phyloP scores from a whole-genome alignment of 2,329 filamentous ascomycete genomes.

The Dendryphion nanum region DNA sequence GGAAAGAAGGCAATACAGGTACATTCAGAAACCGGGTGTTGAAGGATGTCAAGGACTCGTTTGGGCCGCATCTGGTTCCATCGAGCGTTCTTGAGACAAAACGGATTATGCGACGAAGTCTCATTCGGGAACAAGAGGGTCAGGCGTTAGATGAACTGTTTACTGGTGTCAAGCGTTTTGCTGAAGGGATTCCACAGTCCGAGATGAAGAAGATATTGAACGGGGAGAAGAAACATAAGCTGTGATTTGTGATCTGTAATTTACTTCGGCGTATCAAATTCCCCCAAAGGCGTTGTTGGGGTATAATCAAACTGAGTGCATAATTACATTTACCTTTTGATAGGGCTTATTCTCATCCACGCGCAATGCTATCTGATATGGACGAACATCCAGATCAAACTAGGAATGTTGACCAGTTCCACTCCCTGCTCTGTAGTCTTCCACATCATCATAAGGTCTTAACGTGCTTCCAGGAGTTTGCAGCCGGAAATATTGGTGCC shows the following conservation, averaged over 20 bases:
- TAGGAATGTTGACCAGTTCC: too few relatives aligned
- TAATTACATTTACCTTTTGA: too few relatives aligned
- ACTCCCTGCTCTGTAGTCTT: too few relatives aligned
- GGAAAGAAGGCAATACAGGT: conserved; percentile 50
- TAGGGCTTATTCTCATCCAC: too few relatives aligned
- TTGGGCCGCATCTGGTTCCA: conserved; percentile 74
- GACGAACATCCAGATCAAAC: too few relatives aligned
- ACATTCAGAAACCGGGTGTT: conserved; percentile 68
- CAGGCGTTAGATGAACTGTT: conserved; percentile 78
- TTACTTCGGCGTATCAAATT: too few relatives aligned
- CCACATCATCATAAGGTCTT: too few relatives aligned
- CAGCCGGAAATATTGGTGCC: too few relatives aligned
- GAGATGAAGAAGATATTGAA: conserved; percentile 79
- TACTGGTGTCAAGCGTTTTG: conserved; percentile 70
- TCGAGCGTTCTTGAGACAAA: conserved; percentile 79
- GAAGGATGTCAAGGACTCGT: conserved; percentile 70
- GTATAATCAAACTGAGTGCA: too few relatives aligned
- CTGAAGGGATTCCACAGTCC: conserved; percentile 72
- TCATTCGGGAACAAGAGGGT: conserved; percentile 64
- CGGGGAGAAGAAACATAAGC: conserved; percentile 86
- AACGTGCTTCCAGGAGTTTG: too few relatives aligned
- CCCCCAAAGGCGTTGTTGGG: too few relatives aligned
- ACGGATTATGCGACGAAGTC: conserved; percentile 57
- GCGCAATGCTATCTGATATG: too few relatives aligned
- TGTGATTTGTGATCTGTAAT: conserved; percentile 52